These are phyloP conservation scores for Erucastrum elatum DNA, from an alignment of 345 rosid species.

Conservation along the genomic window DNA sequence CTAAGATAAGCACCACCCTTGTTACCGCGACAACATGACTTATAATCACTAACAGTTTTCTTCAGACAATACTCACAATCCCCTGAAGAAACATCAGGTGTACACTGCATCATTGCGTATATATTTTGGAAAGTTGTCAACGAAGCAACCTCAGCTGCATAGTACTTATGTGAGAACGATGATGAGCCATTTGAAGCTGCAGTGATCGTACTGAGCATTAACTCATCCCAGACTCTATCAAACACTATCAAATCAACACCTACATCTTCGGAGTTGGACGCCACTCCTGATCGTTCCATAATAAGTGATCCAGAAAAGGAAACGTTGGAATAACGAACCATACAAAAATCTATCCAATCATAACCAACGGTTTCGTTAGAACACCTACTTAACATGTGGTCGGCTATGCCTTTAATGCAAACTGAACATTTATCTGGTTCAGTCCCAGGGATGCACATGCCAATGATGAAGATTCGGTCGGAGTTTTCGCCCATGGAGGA, in stretches of 20 bases:
- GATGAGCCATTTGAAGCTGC: constrained; percentile 3
- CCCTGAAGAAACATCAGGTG: constrained; percentile 19
- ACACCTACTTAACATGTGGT: too few species aligned
- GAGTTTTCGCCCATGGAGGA: too few species aligned
- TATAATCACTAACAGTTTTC: neutral
- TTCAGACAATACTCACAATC: constrained; percentile 1
- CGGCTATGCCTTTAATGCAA: too few species aligned
- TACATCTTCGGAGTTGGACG: neutral
- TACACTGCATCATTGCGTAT: constrained; percentile 12
- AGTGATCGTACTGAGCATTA: neutral
- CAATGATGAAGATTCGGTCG: too few species aligned
- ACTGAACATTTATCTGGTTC: too few species aligned
- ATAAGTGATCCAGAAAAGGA: constrained; percentile 19
- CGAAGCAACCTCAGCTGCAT: constrained; percentile 21
- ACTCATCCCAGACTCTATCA: constrained; percentile 13
- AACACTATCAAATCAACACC: neutral
- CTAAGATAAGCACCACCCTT: neutral
- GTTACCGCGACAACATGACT: neutral
- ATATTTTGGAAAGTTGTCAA: constrained; percentile 1
- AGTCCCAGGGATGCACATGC: too few species aligned
- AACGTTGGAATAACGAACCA: constrained; percentile 46
- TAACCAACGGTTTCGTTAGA: too few species aligned
- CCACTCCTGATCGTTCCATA: neutral
- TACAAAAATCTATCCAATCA: constrained; percentile 30
- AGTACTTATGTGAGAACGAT: constrained; percentile 8